Percentiles rank a stretch among this genome's conserved stretches.
Evolutionary conservation across 139 green algal genomes (phyloP).

Genomic region (Coelastrella sp.): DNA sequence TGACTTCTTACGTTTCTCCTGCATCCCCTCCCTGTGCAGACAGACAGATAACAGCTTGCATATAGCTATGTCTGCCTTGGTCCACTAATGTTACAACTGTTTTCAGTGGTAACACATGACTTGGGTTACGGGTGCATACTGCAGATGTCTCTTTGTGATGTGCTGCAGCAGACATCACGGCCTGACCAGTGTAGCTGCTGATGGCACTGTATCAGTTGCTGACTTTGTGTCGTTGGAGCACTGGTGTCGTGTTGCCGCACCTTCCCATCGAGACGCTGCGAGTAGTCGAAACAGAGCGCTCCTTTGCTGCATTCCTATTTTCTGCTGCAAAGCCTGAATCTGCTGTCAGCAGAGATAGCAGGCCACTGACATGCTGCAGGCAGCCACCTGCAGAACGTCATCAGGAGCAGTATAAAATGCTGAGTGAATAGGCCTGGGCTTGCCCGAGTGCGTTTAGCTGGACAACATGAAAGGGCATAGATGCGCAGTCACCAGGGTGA

Average conservation of each 20-base stretch:
- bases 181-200: background rate
- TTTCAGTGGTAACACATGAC: background rate
- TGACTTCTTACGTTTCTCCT: conserved; percentile 18
- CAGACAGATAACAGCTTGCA: background rate
- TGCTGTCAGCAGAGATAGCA: conserved; percentile 3
- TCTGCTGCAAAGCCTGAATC: conserved; percentile 12
- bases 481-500: background rate
- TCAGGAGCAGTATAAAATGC: background rate
- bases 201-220: background rate
- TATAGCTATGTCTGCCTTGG: background rate
- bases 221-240: background rate
- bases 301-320: background rate
- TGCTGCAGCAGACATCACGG: too few species aligned
- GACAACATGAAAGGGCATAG: background rate
- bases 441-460: background rate
- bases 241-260: background rate
- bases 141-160: background rate
- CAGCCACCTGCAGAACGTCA: conserved; percentile 11
- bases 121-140: background rate
- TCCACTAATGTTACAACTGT: background rate
- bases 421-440: background rate
- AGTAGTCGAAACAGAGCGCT: conserved; percentile 14
- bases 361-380: conserved; percentile 18
- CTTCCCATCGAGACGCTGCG: conserved; percentile 27
- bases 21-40: conserved; percentile 16